Conservation (phyloP, 1,139 yeast genomes). For the Komagataea norvegica region DNA sequence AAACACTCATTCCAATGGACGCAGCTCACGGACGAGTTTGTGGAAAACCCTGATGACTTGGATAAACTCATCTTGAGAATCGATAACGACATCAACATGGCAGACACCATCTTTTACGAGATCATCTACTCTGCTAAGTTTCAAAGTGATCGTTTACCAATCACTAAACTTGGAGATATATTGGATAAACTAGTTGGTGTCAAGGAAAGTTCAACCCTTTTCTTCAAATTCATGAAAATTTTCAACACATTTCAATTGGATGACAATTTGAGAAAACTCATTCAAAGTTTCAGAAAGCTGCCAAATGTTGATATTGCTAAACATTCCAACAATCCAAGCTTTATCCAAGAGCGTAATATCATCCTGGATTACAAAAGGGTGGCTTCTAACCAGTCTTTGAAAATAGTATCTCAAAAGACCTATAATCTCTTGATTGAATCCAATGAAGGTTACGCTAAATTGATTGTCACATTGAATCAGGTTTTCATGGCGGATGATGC, state of each 20-base stretch:
- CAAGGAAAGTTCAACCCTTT: constrained; percentile 5
- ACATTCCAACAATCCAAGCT: constrained; percentile 10
- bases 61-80: constrained; percentile 1
- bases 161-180: constrained; percentile 6
- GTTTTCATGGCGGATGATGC: constrained; percentile 42
- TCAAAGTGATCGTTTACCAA: constrained; percentile 16
- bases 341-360: constrained; percentile 10
- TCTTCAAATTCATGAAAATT: constrained; percentile 15
- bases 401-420: constrained; percentile 51
- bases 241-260: constrained; percentile 19
- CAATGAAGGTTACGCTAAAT: constrained; percentile 73
- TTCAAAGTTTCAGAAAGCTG: constrained; percentile 11
- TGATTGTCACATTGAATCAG: constrained; percentile 48
- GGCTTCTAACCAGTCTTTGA: constrained; percentile 2
- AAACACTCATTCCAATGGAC: constrained; percentile 12
- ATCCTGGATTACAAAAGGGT: constrained; percentile 9
- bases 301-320: constrained; percentile 14
- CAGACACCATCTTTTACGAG: constrained; percentile 20
- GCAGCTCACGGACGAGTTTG: constrained; percentile 13
- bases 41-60: not conserved
- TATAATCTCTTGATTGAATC: constrained; percentile 76
- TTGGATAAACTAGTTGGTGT: constrained; percentile 7
- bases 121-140: constrained; percentile 17
- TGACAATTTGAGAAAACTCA: constrained; percentile 9
- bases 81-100: not conserved